Base-by-base conservation (phyloP, 345 rosid genomes). In the Raphanus sativus region DNA sequence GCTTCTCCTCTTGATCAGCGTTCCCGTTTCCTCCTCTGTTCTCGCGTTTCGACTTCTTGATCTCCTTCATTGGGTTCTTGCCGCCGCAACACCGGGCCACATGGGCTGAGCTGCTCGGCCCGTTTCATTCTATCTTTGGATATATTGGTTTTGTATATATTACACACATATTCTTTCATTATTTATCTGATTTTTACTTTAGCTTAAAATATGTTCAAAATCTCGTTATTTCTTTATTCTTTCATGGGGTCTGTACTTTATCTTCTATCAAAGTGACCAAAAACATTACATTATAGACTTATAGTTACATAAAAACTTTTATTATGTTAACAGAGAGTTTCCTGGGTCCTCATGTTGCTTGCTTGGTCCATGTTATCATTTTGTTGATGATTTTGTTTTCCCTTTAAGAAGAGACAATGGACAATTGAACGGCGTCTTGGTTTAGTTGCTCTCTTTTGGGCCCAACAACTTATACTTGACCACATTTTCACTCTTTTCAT, bases 1-100 rank as follows among this genome's bases (percentile, higher is more conserved):
- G n/a, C 81, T 77, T 67, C 48, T 87, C 64, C 50, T 90, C 25
- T n/a, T 71, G 32, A 3, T 90, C 6, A 84, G 92, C 66, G 83
- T 90, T 45, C 89, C 91, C 0, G 34, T 75, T 8, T 83, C 91
- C 6, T 50, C 85, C 4, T 76, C 83, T 1, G n/a, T 74, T 13
- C 5, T 83, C 2, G 61, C 84, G 24, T 80, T 77, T 48, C 83
- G 79, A 2, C 28, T 80, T 45, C 56, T 75, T 33, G 68, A 80
- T 25, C 56, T 80, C 12, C 24, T 70, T 34, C 67, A 45, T 7
- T 75, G 71, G 67, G 60, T 56, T 70, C 55, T 80, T 12, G 33
- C 73, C 26, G 60, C 60, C 30, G 80, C 75, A 9, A 36, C 80
- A 2, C 52, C 58, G 8, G 56, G 63, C 30, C 62, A 33, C 61